Conservation (phyloP, 495 filamentous ascomycete species). For the Trichoderma virens region DNA sequence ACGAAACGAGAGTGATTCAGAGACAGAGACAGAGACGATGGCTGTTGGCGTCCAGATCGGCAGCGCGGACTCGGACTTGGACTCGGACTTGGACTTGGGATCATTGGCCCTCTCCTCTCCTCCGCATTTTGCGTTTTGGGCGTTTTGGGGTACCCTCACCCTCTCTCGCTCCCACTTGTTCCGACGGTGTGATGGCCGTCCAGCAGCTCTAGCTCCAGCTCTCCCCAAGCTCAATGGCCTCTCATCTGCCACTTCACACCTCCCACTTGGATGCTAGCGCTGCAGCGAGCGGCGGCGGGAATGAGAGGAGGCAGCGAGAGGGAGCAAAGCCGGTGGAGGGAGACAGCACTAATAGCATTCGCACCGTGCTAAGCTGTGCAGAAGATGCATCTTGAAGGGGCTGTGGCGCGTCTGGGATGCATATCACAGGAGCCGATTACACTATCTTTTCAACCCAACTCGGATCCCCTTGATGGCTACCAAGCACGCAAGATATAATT, state of each 20-base stretch:
- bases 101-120: background rate
- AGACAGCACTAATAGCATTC: background rate
- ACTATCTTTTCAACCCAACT: background rate
- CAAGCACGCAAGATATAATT: background rate
- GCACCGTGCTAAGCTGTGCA: constrained; percentile 2
- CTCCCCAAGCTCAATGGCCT: background rate
- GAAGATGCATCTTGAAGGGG: background rate
- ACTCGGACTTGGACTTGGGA: background rate
- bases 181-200: background rate
- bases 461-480: background rate
- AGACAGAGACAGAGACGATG: no score
- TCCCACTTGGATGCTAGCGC: background rate
- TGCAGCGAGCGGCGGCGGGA: background rate
- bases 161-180: background rate
- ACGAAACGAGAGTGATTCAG: no score
- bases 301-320: no score
- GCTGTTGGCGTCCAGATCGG: background rate
- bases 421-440: background rate
- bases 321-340: no score
- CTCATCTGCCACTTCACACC: background rate
- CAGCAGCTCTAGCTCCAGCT: background rate
- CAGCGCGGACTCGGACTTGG: background rate
- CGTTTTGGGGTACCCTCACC: no score
- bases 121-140: background rate
- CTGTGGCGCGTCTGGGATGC: background rate